A percentile compares a stretch with the other conserved stretches of the same genome.
Evolutionary conservation across 2,329 filamentous ascomycete genomes (phyloP).

Genomic region (Gyromitra esculenta): DNA sequence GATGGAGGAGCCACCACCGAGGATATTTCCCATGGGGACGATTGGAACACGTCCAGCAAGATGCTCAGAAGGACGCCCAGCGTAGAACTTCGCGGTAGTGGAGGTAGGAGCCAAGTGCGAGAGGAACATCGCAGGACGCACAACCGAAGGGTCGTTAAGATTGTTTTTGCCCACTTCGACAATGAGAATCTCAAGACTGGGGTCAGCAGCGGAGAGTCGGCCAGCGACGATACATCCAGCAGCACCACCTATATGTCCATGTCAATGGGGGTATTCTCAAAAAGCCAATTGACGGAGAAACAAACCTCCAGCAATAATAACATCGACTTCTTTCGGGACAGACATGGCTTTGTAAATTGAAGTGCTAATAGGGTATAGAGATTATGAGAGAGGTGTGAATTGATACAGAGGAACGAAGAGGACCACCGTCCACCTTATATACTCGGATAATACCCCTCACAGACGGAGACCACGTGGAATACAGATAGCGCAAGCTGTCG

Average conservation of each 20-base stretch:
- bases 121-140: conserved; percentile 66
- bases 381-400: conserved; percentile 3
- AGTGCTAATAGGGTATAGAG: neutral
- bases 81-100: conserved; percentile 67
- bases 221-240: conserved; percentile 65
- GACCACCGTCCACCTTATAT: conserved; percentile 39
- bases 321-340: conserved; percentile 63
- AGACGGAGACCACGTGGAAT: conserved; percentile 21
- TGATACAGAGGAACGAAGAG: neutral
- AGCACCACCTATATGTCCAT: conserved; percentile 61
- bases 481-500: conserved; percentile 14
- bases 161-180: conserved; percentile 68
- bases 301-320: conserved; percentile 66
- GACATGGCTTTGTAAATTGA: conserved; percentile 37
- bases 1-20: conserved; percentile 72
- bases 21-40: conserved; percentile 63
- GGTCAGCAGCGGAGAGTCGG: conserved; percentile 66
- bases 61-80: conserved; percentile 63
- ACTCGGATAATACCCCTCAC: conserved; percentile 19
- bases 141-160: conserved; percentile 65
- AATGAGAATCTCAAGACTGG: conserved; percentile 65
- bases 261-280: conserved; percentile 10
- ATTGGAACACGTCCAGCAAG: conserved; percentile 64
- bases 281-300: conserved; percentile 9
- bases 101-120: conserved; percentile 64